Evolutionary conservation across 2,329 filamentous ascomycete species (phyloP).

Genomic region (Penicillium sclerotiorum): DNA sequence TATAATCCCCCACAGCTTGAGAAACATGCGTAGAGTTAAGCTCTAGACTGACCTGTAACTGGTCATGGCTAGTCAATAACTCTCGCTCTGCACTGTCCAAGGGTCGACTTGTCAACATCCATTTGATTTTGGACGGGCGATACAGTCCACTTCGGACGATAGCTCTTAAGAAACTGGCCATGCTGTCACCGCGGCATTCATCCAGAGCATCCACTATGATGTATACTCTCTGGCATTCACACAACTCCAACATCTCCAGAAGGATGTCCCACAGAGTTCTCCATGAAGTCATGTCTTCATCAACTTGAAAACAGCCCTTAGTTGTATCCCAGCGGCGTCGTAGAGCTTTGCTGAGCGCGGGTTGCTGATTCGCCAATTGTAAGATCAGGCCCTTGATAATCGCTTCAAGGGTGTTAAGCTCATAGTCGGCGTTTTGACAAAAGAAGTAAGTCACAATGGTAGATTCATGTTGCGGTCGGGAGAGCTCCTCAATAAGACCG

Average conservation of each 20-base stretch:
- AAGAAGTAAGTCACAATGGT: conserved; percentile 14
- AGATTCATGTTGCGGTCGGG: conserved; percentile 5
- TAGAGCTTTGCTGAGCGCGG: conserved; percentile 6
- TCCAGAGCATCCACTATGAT: conserved; percentile 33
- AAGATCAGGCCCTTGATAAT: conserved; percentile 22
- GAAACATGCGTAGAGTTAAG: conserved; percentile 20
- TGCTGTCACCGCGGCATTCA: conserved; percentile 25
- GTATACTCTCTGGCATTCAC: conserved; percentile 18
- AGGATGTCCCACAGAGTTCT: conserved; percentile 28
- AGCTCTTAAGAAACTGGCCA: conserved; percentile 15
- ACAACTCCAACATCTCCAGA: conserved; percentile 24
- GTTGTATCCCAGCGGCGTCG: conserved; percentile 12
- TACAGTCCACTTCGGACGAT: conserved; percentile 22
- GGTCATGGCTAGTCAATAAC: conserved; percentile 26
- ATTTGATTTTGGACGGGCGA: conserved; percentile 27
- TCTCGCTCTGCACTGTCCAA: conserved; percentile 24
- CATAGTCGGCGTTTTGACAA: conserved; percentile 20
- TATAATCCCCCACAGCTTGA: conserved; percentile 22
- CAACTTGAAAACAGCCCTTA: conserved; percentile 5
- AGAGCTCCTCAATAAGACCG: conserved; percentile 33
- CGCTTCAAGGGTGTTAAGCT: conserved; percentile 19
- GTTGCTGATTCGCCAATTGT: conserved; percentile 11
- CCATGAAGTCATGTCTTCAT: conserved; percentile 18
- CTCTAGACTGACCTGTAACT: conserved; percentile 17
- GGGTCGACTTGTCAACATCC: conserved; percentile 34